Evolutionary conservation across 371 early-diverging fungal species (phyloP).

Genomic region (Apophysomyces ossiformis): DNA sequence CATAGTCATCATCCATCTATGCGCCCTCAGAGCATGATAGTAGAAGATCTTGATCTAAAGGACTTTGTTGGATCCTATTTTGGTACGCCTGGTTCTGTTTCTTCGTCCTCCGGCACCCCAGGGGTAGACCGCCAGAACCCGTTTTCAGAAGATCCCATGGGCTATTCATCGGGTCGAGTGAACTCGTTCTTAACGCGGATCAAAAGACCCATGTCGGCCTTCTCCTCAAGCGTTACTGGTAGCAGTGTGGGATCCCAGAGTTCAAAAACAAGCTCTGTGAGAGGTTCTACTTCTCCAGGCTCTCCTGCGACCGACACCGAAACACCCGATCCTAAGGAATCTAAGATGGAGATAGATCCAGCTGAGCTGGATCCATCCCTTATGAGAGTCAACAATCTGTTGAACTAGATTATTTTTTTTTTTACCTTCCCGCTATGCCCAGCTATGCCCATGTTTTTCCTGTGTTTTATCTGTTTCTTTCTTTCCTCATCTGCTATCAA

Average conservation of each 20-base stretch:
- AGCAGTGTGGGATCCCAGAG: conserved; percentile 27
- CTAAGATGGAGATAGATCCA: conserved; percentile 30
- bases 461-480: not conserved
- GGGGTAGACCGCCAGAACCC: conserved; percentile 1
- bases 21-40: conserved; percentile 4
- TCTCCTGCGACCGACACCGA: conserved; percentile 32
- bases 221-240: conserved; percentile 13
- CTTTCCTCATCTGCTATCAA: not conserved
- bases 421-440: not conserved
- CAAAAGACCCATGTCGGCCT: conserved; percentile 25
- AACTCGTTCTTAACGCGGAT: conserved; percentile 25
- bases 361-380: conserved; percentile 35
- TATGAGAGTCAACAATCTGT: conserved; percentile 43
- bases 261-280: conserved; percentile 41
- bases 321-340: conserved; percentile 22
- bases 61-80: conserved; percentile 15
- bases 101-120: not conserved
- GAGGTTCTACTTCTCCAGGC: conserved; percentile 37
- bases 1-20: not conserved
- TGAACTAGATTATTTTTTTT: conserved; percentile 30
- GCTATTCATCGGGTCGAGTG: conserved; percentile 8
- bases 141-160: not conserved
- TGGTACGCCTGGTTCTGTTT: not conserved
- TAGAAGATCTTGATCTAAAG: conserved; percentile 1
- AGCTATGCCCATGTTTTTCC: not conserved